Base-by-base conservation (phyloP, 192 early-diverging fungal species). In the Backusella westeae region DNA sequence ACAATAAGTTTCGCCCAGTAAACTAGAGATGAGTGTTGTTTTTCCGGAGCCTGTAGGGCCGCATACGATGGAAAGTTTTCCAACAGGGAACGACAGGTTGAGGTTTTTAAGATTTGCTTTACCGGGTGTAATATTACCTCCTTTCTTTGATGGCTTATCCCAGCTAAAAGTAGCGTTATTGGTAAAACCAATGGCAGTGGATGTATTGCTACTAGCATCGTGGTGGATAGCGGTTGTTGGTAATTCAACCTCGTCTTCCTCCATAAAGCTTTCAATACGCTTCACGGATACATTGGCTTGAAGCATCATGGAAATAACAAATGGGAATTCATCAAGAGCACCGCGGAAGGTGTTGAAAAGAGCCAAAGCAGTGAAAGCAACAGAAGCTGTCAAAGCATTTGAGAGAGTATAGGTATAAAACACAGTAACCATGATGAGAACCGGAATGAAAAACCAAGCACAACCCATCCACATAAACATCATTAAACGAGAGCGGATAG, bases 31-130 rank as follows among this genome's bases (percentile, higher is more conserved):
- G 66, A 99, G 76, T 8, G 91, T 91, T 9, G 92, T 91, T 81
- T 99, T 99, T 63, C 98, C 98, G n/a, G 89, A 86, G 0, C 96
- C 98, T 15, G 96, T 97, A 29, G 94, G 87, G 6, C 97, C 97
- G 35, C 90, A 90, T 36, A 98, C 79, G 15, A 97, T 86, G 34
- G 92, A 92, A 9, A 96, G 86, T 59, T 92, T 90, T 44, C 89
- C 89, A 12, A 76, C 46, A 5, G 93, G 91, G 81, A 98, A 93
- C 5, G 78, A 80, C 53, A 94, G 73, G 72, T 88, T 87, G 6
- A 96, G 72, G 71, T 94, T 86, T 44, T 73, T 81, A 15, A 95
- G 86, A 14, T 19, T 63, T 26, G 94, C 94, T 21, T 76, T 77
- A 36, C 41, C 80, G 19, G 78, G 74, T 19, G 82, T 59, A 66